Conservation (phyloP, 768 basidiomycete species). For the Daedaleopsis nitida region DNA sequence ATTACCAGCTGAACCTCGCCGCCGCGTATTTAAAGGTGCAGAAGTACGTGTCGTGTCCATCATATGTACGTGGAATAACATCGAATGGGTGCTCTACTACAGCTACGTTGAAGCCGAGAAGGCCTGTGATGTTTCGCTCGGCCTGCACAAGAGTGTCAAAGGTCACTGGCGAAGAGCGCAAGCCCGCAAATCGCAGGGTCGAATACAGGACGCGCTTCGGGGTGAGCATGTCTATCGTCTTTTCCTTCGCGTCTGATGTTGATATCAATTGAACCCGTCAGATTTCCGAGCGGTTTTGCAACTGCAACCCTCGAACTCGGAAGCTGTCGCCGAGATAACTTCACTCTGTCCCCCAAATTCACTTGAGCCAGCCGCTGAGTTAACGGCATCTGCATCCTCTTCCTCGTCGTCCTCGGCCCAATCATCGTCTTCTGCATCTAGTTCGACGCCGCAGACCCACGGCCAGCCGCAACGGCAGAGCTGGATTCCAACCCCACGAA, state of each 20-base stretch:
- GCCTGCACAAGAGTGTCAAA: conserved; percentile 68
- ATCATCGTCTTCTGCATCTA: neutral
- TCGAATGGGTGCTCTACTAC: neutral
- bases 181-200: conserved; percentile 62
- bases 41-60: conserved; percentile 48
- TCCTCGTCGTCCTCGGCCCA: conserved; percentile 22
- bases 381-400: conserved; percentile 29
- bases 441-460: conserved; percentile 17
- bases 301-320: conserved; percentile 64
- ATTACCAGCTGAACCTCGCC: conserved; percentile 77
- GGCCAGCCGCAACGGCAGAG: neutral
- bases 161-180: conserved; percentile 71
- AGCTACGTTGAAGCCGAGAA: conserved; percentile 76
- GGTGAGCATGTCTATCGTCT: conserved; percentile 37
- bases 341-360: conserved; percentile 35
- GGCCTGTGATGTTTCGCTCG: conserved; percentile 65
- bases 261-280: conserved; percentile 24
- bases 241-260: too few species aligned
- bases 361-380: conserved; percentile 1
- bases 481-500: conserved; percentile 44
- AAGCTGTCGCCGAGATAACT: conserved; percentile 60
- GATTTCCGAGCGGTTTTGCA: conserved; percentile 63
- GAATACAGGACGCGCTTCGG: conserved; percentile 58
- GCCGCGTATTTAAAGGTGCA: conserved; percentile 71
- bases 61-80: neutral